Evolutionary conservation across 805 yeast genomes (phyloP).

Genomic region (Kodamaea laetipori): DNA sequence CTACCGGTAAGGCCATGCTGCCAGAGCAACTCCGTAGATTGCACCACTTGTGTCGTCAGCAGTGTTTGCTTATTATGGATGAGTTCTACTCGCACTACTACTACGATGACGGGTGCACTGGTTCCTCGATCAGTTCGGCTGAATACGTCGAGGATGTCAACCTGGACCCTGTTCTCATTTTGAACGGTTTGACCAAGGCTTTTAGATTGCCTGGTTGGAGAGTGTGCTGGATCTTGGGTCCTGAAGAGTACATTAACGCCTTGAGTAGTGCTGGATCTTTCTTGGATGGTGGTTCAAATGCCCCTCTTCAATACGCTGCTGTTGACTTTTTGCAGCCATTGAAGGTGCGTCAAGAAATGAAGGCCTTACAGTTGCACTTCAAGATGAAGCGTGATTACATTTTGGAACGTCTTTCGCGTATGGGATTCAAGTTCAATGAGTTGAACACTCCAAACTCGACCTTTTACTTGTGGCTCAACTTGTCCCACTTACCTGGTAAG

Average conservation of each 20-base stretch:
- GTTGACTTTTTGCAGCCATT: slow-evolving; percentile 54
- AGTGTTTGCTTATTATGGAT: slow-evolving; percentile 62
- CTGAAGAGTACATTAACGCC: slow-evolving; percentile 58
- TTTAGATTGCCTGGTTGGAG: slow-evolving; percentile 68
- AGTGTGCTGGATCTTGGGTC: slow-evolving; percentile 64
- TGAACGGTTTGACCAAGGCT: slow-evolving; percentile 62
- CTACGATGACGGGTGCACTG: slow-evolving; percentile 55
- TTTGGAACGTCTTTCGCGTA: slow-evolving; percentile 45
- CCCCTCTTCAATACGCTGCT: slow-evolving; percentile 64
- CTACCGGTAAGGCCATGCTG: slow-evolving; percentile 58
- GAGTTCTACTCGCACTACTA: slow-evolving; percentile 63
- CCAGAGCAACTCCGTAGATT: slow-evolving; percentile 48
- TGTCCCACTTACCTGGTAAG: slow-evolving; percentile 56
- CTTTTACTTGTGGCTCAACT: slow-evolving; percentile 60
- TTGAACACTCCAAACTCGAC: slow-evolving; percentile 55
- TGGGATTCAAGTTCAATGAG: slow-evolving; percentile 55
- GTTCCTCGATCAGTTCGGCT: slow-evolving; percentile 54
- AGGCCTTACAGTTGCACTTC: slow-evolving; percentile 59
- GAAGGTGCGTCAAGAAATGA: slow-evolving; percentile 53
- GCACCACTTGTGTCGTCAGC: slow-evolving; percentile 54
- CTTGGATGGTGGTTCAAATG: slow-evolving; percentile 62
- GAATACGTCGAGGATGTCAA: slow-evolving; percentile 55
- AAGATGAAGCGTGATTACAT: slow-evolving; percentile 59
- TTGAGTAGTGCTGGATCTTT: slow-evolving; percentile 61
- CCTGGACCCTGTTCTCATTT: slow-evolving; percentile 57